Base-by-base conservation (phyloP, 164 flowering plant species). In the Akebia trifoliata region DNA sequence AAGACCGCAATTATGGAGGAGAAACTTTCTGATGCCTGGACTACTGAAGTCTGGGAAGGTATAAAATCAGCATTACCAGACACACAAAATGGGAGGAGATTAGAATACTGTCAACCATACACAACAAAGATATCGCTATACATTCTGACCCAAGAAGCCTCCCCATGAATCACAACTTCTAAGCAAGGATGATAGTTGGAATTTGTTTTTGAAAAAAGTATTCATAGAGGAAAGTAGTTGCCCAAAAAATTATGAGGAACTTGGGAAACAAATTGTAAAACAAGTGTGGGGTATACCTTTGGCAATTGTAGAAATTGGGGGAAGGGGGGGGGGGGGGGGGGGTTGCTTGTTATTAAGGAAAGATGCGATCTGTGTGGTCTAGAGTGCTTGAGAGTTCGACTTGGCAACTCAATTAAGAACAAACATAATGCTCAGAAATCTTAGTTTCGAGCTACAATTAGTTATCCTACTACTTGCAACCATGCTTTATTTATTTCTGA, bases 241-340 rank as follows among this genome's bases (percentile, higher is more conserved):
- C 14, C 64, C 68, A 20, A 14, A 28, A 8, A 49, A 55, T 15
- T 37, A 61, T 48, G 48, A 40, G 30, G 59, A 25, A 2, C 9
- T 53, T 17, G 73, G 61, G 8, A 35, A 2, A 21, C 9, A 37
- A 6, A 72, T 72, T 17, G 55, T 65, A 9, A 14, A 10, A 7
- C 63, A 65, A 44, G 65, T 70, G 35, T 37, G 44, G 2, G 72
- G 76, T 0, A 15, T 68, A 12, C 76, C 76, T 5, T 50, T 64
- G 12, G 67, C 64, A 17, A 54, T 68, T 2, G 37, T 48, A n/a
- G 74, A 62, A 14, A n/a, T 73, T 3, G 82, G 74, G 11, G 73
- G n/a, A n/a, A n/a, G n/a, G n/a, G n/a, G n/a, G n/a, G n/a, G n/a
- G n/a, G n/a, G n/a, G n/a, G n/a, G n/a, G n/a, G n/a, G n/a, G n/a